Conservation (phyloP, 352 stramenopile species). For the Albugo laibachii region DNA sequence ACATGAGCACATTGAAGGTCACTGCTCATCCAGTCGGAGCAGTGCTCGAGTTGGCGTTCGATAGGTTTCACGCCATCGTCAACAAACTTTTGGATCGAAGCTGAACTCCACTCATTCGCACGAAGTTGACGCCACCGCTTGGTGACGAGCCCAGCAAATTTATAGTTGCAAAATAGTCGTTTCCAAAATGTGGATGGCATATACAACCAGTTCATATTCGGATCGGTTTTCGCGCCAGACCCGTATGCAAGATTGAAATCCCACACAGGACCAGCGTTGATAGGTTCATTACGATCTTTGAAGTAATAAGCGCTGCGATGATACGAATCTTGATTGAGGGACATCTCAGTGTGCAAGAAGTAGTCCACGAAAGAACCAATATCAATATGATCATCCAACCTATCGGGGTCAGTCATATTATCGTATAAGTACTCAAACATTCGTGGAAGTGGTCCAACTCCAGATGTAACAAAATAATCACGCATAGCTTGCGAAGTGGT, state of each 20-base stretch:
- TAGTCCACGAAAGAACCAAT: conserved; percentile 56
- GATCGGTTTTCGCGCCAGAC: conserved; percentile 29
- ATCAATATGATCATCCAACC: conserved; percentile 36
- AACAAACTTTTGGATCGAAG: conserved; percentile 24
- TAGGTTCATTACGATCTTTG: conserved; percentile 48
- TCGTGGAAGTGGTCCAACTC: conserved; percentile 32
- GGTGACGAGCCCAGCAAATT: conserved; percentile 31
- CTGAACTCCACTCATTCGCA: conserved; percentile 24
- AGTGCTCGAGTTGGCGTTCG: conserved; percentile 22
- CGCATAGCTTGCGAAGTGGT: conserved; percentile 47
- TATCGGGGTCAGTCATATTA: conserved; percentile 46
- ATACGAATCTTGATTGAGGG: conserved; percentile 60
- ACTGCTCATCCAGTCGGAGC: conserved; percentile 20
- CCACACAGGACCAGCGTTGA: conserved; percentile 62
- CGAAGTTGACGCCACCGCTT: conserved; percentile 32
- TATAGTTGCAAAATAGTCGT: conserved; percentile 49
- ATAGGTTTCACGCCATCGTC: conserved; percentile 17
- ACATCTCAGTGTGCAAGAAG: conserved; percentile 66
- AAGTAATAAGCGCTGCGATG: conserved; percentile 61
- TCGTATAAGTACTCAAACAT: conserved; percentile 52
- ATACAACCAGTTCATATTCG: conserved; percentile 42
- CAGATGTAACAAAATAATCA: conserved; percentile 45
- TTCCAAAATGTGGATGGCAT: conserved; percentile 65
- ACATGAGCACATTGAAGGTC: conserved; percentile 39
- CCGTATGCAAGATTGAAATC: conserved; percentile 66